A percentile compares a stretch with the other conserved stretches of the same genome.
These are phyloP conservation scores for Eudorina sp. DNA, from an alignment of 139 green algal genomes.

Conservation along the genomic window DNA sequence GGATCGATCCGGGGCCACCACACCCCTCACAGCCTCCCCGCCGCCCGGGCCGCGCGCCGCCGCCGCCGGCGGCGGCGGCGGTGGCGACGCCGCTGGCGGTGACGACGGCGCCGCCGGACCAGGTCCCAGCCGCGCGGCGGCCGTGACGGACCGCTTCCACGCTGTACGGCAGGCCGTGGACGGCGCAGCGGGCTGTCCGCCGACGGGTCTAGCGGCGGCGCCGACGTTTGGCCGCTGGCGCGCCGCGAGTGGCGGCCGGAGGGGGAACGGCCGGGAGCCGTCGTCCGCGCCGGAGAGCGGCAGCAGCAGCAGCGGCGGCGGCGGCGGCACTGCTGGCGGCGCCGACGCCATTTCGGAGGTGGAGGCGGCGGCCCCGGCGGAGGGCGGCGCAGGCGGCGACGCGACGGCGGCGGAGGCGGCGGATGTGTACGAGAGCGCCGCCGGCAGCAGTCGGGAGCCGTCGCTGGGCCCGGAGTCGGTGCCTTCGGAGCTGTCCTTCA, in stretches of 20 bases:
- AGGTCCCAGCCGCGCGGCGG: no score
- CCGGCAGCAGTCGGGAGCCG: not conserved
- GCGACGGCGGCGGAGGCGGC: not conserved
- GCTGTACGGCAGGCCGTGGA: slow-evolving; percentile 1
- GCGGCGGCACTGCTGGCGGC: no score
- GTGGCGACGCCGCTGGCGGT: not conserved
- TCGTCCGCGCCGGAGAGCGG: no score
- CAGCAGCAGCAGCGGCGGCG: not conserved
- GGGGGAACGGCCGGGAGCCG: no score
- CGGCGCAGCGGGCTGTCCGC: not conserved
- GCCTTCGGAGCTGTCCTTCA: slow-evolving; percentile 29
- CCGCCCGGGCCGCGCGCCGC: not conserved
- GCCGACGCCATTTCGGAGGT: not conserved
- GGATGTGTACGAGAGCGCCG: not conserved
- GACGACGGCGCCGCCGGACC: no score
- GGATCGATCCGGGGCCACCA: not conserved
- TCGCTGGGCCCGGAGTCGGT: not conserved
- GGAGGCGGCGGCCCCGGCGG: not conserved
- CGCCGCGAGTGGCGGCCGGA: no score
- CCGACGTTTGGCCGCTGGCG: not conserved
- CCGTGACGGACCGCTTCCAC: not conserved
- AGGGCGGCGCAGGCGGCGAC: not conserved
- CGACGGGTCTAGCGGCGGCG: not conserved
- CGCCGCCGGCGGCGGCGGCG: not conserved
- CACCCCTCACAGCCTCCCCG: not conserved